These are phyloP conservation scores for Podaxis pistillaris DNA, from an alignment of 768 basidiomycete genomes.

Conservation along the genomic window DNA sequence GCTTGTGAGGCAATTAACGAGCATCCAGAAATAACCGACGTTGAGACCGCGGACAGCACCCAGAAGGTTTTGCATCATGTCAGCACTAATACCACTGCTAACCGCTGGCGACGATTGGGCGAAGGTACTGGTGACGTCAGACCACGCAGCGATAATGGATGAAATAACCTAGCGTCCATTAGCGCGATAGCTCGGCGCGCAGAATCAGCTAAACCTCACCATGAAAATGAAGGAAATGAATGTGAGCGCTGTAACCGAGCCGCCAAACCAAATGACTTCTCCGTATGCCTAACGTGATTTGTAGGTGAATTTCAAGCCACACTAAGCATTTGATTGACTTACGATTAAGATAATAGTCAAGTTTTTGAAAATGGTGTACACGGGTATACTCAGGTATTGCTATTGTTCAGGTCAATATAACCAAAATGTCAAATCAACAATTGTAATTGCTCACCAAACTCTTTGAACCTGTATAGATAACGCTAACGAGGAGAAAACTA, in stretches of 20 bases:
- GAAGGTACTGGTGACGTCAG: slow-evolving; percentile 64
- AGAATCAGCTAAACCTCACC: slow-evolving; percentile 43
- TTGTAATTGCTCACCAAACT: slow-evolving; percentile 69
- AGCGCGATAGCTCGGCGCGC: not conserved
- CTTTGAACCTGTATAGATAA: slow-evolving; percentile 98
- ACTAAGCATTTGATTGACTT: slow-evolving; percentile 26
- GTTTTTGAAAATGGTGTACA: slow-evolving; percentile 99
- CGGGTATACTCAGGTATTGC: slow-evolving; percentile 97
- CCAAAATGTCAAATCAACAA: not conserved
- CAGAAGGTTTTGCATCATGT: slow-evolving; percentile 39
- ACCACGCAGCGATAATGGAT: slow-evolving; percentile 95
- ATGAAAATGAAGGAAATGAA: slow-evolving; percentile 90
- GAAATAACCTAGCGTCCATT: slow-evolving; percentile 67
- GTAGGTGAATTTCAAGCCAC: not conserved
- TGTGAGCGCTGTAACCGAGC: slow-evolving; percentile 82
- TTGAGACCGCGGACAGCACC: slow-evolving; percentile 53
- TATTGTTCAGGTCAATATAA: slow-evolving; percentile 28
- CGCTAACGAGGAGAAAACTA: slow-evolving; percentile 85
- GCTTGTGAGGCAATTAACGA: slow-evolving; percentile 85
- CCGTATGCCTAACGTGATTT: slow-evolving; percentile 76
- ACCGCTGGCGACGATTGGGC: slow-evolving; percentile 33
- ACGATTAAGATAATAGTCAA: slow-evolving; percentile 98
- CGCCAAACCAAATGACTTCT: slow-evolving; percentile 96
- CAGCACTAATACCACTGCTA: slow-evolving; percentile 32
- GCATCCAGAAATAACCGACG: slow-evolving; percentile 95